phyloP scores from a whole-genome alignment of 2,329 filamentous ascomycete species.

The Trichoderma koningii region DNA sequence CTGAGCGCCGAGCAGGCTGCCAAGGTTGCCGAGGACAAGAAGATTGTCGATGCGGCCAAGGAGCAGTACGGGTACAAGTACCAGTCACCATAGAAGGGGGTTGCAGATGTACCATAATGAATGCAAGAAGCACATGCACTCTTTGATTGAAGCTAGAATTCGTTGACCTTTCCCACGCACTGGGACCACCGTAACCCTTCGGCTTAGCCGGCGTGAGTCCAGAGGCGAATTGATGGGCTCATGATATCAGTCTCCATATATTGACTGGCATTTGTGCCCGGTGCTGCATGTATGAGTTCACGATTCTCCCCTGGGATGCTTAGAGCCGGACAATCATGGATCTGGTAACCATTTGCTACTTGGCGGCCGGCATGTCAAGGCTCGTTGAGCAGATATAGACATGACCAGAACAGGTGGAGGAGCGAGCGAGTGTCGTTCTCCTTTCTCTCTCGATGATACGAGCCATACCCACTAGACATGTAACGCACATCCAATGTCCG shows the following conservation, averaged over 20 bases:
- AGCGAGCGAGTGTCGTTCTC: too few species aligned
- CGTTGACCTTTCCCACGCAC: too few species aligned
- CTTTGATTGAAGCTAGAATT: too few species aligned
- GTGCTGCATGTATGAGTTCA: neutral
- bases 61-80: constrained; percentile 53
- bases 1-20: constrained; percentile 32
- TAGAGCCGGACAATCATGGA: too few species aligned
- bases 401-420: neutral
- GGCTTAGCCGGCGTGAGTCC: neutral
- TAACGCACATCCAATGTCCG: too few species aligned
- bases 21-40: constrained; percentile 35
- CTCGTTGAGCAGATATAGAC: neutral
- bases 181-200: too few species aligned
- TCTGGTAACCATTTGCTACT: neutral
- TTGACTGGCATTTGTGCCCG: neutral
- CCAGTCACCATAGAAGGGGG: constrained; percentile 41
- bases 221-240: neutral
- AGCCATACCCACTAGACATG: too few species aligned
- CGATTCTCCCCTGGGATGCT: neutral
- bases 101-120: neutral
- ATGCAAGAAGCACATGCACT: neutral
- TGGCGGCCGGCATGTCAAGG: neutral
- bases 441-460: too few species aligned
- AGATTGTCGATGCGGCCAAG: constrained; percentile 46
- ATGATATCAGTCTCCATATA: neutral